These are phyloP conservation scores for Candida andamanensis DNA, from an alignment of 805 yeast genomes.

Conservation along the genomic window DNA sequence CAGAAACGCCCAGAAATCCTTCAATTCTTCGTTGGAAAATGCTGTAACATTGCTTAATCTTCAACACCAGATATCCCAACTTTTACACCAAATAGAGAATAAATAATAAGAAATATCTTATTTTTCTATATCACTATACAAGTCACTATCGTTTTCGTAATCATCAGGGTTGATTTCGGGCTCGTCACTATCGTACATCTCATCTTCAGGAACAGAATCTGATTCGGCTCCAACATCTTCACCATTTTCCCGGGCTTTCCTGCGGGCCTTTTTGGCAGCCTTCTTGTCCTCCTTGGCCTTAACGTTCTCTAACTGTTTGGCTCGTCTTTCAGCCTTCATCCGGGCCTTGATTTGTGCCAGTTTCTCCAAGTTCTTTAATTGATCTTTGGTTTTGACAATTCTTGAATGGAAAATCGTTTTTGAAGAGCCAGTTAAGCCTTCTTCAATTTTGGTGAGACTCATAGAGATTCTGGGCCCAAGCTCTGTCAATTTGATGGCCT, in stretches of 20 bases:
- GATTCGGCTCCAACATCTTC: slow-evolving; percentile 19
- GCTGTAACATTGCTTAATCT: slow-evolving; percentile 19
- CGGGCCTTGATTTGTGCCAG: slow-evolving; percentile 58
- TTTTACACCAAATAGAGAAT: slow-evolving; percentile 14
- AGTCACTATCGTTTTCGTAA: slow-evolving; percentile 50
- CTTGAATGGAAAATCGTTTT: slow-evolving; percentile 80
- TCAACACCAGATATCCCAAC: slow-evolving; percentile 14
- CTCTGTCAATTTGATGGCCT: slow-evolving; percentile 89
- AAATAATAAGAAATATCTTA: slow-evolving; percentile 1
- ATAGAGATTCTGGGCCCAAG: slow-evolving; percentile 86
- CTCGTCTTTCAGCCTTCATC: slow-evolving; percentile 66
- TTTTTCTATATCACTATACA: slow-evolving; percentile 27
- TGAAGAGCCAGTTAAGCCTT: slow-evolving; percentile 77
- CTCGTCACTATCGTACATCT: slow-evolving; percentile 18
- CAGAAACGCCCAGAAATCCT: slow-evolving; percentile 13
- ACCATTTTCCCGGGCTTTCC: slow-evolving; percentile 44
- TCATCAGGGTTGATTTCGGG: slow-evolving; percentile 37
- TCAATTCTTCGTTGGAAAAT: slow-evolving; percentile 25
- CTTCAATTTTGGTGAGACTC: slow-evolving; percentile 80
- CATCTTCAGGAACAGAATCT: slow-evolving; percentile 20
- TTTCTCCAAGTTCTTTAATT: slow-evolving; percentile 57
- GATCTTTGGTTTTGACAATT: slow-evolving; percentile 57
- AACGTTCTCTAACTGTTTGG: slow-evolving; percentile 75
- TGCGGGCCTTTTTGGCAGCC: slow-evolving; percentile 67
- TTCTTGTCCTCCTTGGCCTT: slow-evolving; percentile 68